phyloP scores from a whole-genome alignment of 805 yeast species.

The Starmerella sp. region DNA sequence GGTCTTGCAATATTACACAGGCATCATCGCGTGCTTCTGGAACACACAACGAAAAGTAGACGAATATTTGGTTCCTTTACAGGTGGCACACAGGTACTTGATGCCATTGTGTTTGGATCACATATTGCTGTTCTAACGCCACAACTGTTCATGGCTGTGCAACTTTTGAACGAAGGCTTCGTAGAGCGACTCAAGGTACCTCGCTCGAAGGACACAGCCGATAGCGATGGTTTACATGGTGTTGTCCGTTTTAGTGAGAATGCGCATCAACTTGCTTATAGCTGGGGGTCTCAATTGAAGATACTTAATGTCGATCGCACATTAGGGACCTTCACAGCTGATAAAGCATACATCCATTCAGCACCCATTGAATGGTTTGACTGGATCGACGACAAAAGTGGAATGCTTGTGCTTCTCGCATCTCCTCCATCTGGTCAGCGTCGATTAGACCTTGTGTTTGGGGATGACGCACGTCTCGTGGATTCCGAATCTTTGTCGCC shows the following conservation, averaged over 20 bases:
- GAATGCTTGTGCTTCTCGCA: constrained; percentile 27
- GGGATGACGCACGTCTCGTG: constrained; percentile 47
- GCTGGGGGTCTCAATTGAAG: constrained; percentile 54
- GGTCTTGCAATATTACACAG: constrained; percentile 57
- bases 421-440: constrained; percentile 36
- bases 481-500: constrained; percentile 58
- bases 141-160: constrained; percentile 1
- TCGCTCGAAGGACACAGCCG: constrained; percentile 6
- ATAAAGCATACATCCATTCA: constrained; percentile 36
- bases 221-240: constrained; percentile 21
- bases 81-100: constrained; percentile 5
- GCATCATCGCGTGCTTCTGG: constrained; percentile 47
- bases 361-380: constrained; percentile 44
- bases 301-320: constrained; percentile 28
- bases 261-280: constrained; percentile 46
- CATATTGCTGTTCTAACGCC: constrained; percentile 7
- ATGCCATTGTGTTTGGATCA: not conserved
- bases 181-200: constrained; percentile 12
- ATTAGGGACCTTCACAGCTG: constrained; percentile 24
- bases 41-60: constrained; percentile 38
- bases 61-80: constrained; percentile 42
- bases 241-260: constrained; percentile 47
- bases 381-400: constrained; percentile 35
- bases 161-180: not conserved
- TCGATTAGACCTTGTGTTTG: constrained; percentile 33